phyloP scores from a whole-genome alignment of 805 yeast species.

The Pichia ethanolica region DNA sequence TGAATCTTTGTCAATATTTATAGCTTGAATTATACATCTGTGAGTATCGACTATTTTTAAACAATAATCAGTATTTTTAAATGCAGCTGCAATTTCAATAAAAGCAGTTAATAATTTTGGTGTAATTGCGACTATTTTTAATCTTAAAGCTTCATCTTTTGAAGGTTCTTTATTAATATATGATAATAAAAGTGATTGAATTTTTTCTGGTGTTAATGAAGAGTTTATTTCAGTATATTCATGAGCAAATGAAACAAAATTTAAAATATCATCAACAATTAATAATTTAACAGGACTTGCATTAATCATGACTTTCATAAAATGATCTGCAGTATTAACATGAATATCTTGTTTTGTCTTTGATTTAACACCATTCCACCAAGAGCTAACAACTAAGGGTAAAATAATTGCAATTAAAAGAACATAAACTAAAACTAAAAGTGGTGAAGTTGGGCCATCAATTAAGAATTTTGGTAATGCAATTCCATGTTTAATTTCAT shows the following conservation, averaged over 20 bases:
- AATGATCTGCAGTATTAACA: constrained; percentile 72
- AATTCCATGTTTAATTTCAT: constrained; percentile 82
- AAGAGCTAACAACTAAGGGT: constrained; percentile 72
- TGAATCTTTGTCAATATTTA: constrained; percentile 34
- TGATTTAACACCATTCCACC: constrained; percentile 85
- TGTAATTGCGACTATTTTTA: constrained; percentile 52
- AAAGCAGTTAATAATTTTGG: constrained; percentile 64
- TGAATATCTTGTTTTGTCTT: constrained; percentile 80
- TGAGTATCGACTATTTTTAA: constrained; percentile 55
- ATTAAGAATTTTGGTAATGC: constrained; percentile 90
- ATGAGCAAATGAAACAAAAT: constrained; percentile 54
- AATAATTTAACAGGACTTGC: constrained; percentile 62
- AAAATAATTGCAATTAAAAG: constrained; percentile 66
- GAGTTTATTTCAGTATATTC: constrained; percentile 49
- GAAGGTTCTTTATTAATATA: constrained; percentile 50
- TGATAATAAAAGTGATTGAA: constrained; percentile 44
- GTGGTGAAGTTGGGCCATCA: constrained; percentile 66
- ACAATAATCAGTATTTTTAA: constrained; percentile 66
- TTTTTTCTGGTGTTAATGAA: constrained; percentile 36
- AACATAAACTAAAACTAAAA: constrained; percentile 58
- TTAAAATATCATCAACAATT: constrained; percentile 48
- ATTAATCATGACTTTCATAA: constrained; percentile 66
- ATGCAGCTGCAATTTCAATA: constrained; percentile 73
- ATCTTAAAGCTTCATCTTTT: constrained; percentile 35
- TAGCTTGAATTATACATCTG: constrained; percentile 71